These are phyloP conservation scores for Xylaria multiplex DNA, from an alignment of 2,329 filamentous ascomycete species.

Conservation along the genomic window DNA sequence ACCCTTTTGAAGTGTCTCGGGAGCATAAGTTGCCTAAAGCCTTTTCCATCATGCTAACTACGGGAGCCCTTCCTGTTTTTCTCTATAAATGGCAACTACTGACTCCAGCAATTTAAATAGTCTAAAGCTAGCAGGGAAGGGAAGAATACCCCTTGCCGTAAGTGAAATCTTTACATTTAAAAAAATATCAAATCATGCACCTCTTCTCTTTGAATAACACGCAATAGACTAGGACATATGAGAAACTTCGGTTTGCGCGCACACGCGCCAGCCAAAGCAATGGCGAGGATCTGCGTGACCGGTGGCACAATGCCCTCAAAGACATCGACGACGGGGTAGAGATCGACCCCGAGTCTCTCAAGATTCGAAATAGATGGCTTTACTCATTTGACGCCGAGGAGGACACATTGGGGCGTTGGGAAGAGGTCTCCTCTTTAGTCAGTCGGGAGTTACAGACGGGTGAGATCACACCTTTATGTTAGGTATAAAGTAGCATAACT, in stretches of 20 bases:
- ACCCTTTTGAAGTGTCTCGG: no score
- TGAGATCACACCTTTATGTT: conserved; percentile 53
- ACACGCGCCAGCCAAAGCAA: conserved; percentile 56
- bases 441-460: conserved; percentile 50
- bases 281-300: conserved; percentile 55
- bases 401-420: conserved; percentile 55
- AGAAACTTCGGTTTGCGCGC: conserved; percentile 55
- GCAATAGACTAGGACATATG: conserved; percentile 53
- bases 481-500: neutral
- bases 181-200: neutral
- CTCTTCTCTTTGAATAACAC: conserved; percentile 1
- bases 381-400: conserved; percentile 59
- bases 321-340: conserved; percentile 54
- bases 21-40: no score
- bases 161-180: conserved; percentile 28
- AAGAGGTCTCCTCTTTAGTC: conserved; percentile 53
- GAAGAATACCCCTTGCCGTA: conserved; percentile 53
- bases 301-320: conserved; percentile 57
- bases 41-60: no score
- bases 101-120: conserved; percentile 26
- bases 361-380: conserved; percentile 59
- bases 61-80: no score
- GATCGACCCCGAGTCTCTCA: conserved; percentile 57
- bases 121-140: conserved; percentile 55
- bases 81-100: no score